These are phyloP conservation scores for Isabelozyma rhagii DNA, from an alignment of 805 yeast genomes.

Conservation along the genomic window DNA sequence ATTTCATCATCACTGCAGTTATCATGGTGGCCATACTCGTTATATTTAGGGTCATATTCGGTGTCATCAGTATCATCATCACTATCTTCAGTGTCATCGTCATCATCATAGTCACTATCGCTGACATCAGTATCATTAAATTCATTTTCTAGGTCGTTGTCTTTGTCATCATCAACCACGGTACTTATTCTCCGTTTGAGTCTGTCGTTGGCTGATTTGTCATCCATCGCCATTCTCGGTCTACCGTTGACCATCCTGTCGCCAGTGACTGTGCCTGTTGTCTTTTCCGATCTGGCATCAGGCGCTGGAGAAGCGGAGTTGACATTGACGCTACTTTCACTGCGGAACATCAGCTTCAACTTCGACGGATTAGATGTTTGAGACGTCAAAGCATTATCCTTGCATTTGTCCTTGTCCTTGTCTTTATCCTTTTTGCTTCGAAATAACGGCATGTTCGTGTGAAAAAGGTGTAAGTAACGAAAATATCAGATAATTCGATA, in stretches of 20 bases:
- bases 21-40: neutral
- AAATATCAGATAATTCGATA: no score
- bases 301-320: neutral
- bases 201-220: neutral
- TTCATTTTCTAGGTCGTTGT: slow-evolving; percentile 7
- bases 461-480: neutral
- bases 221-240: neutral
- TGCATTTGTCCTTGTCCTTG: neutral
- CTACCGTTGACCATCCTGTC: no score
- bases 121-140: slow-evolving; percentile 2
- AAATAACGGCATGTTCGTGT: neutral
- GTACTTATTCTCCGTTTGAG: slow-evolving; percentile 21
- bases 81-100: slow-evolving; percentile 2
- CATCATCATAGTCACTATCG: slow-evolving; percentile 2
- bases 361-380: neutral
- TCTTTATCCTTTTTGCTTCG: neutral
- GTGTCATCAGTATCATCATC: slow-evolving; percentile 1
- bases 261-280: no score
- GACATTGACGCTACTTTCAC: neutral
- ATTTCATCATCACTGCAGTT: slow-evolving; percentile 14
- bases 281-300: neutral
- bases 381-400: neutral
- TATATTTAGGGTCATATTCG: slow-evolving; percentile 1
- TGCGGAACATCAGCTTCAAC: slow-evolving; percentile 3
- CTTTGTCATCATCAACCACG: slow-evolving; percentile 21